A percentile compares a stretch with the other conserved stretches of the same genome.
Conservation (phyloP, 306 rosid species). For the Medicago lupulina region DNA sequence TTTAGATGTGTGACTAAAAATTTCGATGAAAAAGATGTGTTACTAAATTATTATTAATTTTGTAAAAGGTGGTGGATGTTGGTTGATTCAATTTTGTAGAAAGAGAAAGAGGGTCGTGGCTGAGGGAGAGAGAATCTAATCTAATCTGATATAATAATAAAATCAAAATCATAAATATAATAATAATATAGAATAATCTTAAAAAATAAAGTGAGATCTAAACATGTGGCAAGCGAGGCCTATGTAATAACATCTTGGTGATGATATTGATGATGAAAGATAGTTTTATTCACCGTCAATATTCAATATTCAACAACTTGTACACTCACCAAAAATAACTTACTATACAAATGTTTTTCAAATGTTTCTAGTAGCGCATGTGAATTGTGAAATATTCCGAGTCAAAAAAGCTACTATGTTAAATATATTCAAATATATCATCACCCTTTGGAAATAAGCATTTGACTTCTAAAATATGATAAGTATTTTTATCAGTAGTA, state of each 20-base stretch:
- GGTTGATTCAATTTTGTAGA: constrained; percentile 1
- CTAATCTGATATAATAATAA: too few relatives aligned
- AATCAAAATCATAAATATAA: neutral
- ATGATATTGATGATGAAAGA: neutral
- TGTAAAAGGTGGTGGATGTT: neutral
- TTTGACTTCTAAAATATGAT: too few relatives aligned
- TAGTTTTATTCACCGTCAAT: neutral
- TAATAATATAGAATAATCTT: neutral
- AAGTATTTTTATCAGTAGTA: neutral
- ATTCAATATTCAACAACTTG: constrained; percentile 19
- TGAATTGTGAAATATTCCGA: neutral
- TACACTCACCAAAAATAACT: neutral
- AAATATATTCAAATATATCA: too few relatives aligned
- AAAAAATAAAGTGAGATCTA: neutral
- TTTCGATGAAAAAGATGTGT: neutral
- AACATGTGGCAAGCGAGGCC: constrained; percentile 41
- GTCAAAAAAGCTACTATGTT: too few relatives aligned
- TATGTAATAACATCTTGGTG: neutral
- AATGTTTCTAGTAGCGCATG: neutral
- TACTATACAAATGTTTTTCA: neutral
- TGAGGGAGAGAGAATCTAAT: neutral
- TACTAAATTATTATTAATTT: neutral
- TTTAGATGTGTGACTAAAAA: too few relatives aligned
- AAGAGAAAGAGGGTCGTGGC: constrained; percentile 12
- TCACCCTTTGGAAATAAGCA: too few relatives aligned